Evolutionary conservation across 768 basidiomycete genomes (phyloP), one percentile per base, ranked within the genome.

Genomic region (Lepiota subincarnata): DNA sequence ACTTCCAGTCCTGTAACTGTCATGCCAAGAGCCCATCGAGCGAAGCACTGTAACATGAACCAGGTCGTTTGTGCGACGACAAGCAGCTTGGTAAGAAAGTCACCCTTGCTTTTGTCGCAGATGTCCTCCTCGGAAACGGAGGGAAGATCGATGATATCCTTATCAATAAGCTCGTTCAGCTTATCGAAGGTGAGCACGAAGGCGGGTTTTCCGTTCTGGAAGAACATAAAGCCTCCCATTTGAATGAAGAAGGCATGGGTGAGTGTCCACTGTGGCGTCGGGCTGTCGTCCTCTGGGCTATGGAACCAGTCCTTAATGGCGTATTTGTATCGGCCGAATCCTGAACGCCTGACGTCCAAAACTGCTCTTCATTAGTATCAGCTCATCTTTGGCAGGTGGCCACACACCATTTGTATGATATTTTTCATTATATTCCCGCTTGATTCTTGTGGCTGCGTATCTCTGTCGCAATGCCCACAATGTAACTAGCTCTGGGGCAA

Each of bases 71-170:
- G 68, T 5, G 60, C 13, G 5, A 64, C 12, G 13, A 63, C 57
- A 13, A 68, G 36, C 7, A 48, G 24, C 24, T 68, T 69, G 6
- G 61, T 44, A 7, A 69, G 55, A 10, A 46, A 48, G 20, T 67
- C 61, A 0, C 57, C 63, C 44, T 67, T 67, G 60, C 64, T 67
- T 28, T 57, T 59, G 60, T 67, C 61, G 12, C 44, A 36, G 41
- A 69, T 66, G 12, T 59, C 53, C 28, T 56, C 48, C 14, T 57
- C 47, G 4, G 56, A 37, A 39, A 61, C 26, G 14, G 36, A 34
- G 10, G 56, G 56, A 18, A 45, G 48, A 18, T 53, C 43, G 13
- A 57, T 57, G 36, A 35, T 19, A 24, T 39, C 56, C 19, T 19
- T 24, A 5, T 7, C 22, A 34, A 18, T 7, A 4, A 57, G 45